A percentile compares a stretch with the other conserved stretches of the same genome.
These are phyloP conservation scores for Eurotiales sp. DNA, from an alignment of 2,329 filamentous ascomycete species.

Conservation along the genomic window DNA sequence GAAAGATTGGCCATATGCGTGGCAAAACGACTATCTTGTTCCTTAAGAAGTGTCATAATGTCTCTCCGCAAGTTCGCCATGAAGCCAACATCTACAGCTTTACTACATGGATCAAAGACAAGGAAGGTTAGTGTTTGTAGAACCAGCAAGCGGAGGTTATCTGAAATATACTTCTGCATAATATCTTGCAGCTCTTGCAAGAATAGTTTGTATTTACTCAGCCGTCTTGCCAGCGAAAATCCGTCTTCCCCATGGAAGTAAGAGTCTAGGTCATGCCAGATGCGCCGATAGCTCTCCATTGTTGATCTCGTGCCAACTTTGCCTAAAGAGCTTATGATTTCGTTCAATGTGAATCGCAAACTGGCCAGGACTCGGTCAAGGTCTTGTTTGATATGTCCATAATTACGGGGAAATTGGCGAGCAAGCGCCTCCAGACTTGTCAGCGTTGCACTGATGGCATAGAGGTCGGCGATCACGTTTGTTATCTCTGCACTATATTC, in stretches of 20 bases:
- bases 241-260: slow-evolving; percentile 47
- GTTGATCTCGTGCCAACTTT: slow-evolving; percentile 30
- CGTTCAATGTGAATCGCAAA: slow-evolving; percentile 49
- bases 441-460: slow-evolving; percentile 51
- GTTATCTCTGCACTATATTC: slow-evolving; percentile 52
- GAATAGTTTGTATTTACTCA: slow-evolving; percentile 51
- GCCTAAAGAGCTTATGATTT: slow-evolving; percentile 47
- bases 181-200: slow-evolving; percentile 43
- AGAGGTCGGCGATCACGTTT: slow-evolving; percentile 52
- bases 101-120: slow-evolving; percentile 20
- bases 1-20: slow-evolving; percentile 25
- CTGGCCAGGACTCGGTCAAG: slow-evolving; percentile 48
- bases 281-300: slow-evolving; percentile 41
- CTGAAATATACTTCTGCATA: slow-evolving; percentile 43
- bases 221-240: slow-evolving; percentile 43
- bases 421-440: slow-evolving; percentile 46
- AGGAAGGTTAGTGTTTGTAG: slow-evolving; percentile 13
- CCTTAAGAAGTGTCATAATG: slow-evolving; percentile 25
- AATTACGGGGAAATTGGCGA: slow-evolving; percentile 35
- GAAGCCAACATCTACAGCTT: slow-evolving; percentile 22
- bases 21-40: slow-evolving; percentile 28
- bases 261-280: slow-evolving; percentile 50
- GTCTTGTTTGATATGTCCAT: slow-evolving; percentile 43
- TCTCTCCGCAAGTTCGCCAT: slow-evolving; percentile 24
- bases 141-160: neutral